Conservation (phyloP, 495 filamentous ascomycete genomes). For the Xylaria curta region DNA sequence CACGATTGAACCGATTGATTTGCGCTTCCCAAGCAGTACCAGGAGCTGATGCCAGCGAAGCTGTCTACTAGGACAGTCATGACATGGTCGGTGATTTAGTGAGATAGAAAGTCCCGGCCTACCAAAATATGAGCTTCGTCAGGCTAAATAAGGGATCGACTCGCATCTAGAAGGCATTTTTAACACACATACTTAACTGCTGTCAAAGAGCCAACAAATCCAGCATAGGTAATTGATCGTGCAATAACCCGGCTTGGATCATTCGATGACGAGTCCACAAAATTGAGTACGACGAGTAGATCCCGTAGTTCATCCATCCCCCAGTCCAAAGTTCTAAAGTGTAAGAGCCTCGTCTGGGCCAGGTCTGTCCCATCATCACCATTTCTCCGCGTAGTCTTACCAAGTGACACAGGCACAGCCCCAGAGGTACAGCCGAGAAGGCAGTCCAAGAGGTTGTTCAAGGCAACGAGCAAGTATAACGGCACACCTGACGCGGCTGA, state of each 20-base stretch:
- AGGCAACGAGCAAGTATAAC: constrained; percentile 64
- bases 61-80: constrained; percentile 49
- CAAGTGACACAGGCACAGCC: constrained; percentile 19
- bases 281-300: constrained; percentile 66
- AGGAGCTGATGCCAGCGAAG: constrained; percentile 54
- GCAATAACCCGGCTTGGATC: constrained; percentile 56
- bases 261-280: constrained; percentile 43
- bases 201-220: constrained; percentile 68
- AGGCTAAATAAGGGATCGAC: background rate
- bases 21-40: constrained; percentile 63
- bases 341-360: constrained; percentile 51
- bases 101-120: constrained; percentile 59
- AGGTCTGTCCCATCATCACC: background rate
- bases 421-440: constrained; percentile 73
- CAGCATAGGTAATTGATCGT: constrained; percentile 65
- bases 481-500: constrained; percentile 56
- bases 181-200: constrained; percentile 53
- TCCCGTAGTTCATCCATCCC: constrained; percentile 65
- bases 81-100: constrained; percentile 68
- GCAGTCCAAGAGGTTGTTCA: constrained; percentile 68
- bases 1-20: constrained; percentile 48
- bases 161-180: constrained; percentile 24
- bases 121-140: constrained; percentile 27
- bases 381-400: background rate
- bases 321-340: constrained; percentile 74